Evolutionary conservation across 2,329 filamentous ascomycete species (phyloP).

Genomic region (Thermothelomyces thermophilus): DNA sequence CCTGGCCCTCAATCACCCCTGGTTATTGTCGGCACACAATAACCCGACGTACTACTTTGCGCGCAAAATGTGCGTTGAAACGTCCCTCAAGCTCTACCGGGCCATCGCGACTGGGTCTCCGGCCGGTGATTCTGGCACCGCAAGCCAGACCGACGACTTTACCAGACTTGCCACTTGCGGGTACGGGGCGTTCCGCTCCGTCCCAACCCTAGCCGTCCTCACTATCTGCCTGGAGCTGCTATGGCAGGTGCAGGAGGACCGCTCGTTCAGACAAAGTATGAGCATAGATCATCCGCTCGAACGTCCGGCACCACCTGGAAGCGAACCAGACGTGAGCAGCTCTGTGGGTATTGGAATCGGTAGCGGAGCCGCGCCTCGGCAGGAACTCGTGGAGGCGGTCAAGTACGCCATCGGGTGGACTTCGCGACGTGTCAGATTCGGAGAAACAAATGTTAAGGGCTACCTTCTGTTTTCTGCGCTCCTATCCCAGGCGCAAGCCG

Average conservation of each 20-base stretch:
- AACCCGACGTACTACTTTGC: slow-evolving; percentile 48
- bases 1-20: slow-evolving; percentile 48
- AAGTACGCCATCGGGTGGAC: slow-evolving; percentile 38
- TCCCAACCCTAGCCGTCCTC: slow-evolving; percentile 35
- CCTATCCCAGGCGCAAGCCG: slow-evolving; percentile 31
- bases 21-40: slow-evolving; percentile 37
- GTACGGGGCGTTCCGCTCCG: slow-evolving; percentile 37
- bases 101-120: slow-evolving; percentile 22
- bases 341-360: slow-evolving; percentile 18
- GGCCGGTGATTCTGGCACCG: slow-evolving; percentile 14
- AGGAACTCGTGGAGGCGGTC: slow-evolving; percentile 40
- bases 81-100: slow-evolving; percentile 28
- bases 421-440: slow-evolving; percentile 36
- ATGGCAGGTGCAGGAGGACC: slow-evolving; percentile 38
- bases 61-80: slow-evolving; percentile 43
- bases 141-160: slow-evolving; percentile 29
- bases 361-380: slow-evolving; percentile 29
- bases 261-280: slow-evolving; percentile 23
- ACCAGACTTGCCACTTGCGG: slow-evolving; percentile 35
- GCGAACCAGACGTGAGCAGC: slow-evolving; percentile 16
- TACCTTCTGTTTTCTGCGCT: slow-evolving; percentile 40
- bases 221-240: slow-evolving; percentile 42
- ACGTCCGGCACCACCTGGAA: slow-evolving; percentile 26
- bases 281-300: slow-evolving; percentile 18
- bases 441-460: slow-evolving; percentile 52